Evolutionary conservation across 495 filamentous ascomycete genomes (phyloP), one percentile per base, ranked within the genome.

Genomic region (Neurospora intermedia): DNA sequence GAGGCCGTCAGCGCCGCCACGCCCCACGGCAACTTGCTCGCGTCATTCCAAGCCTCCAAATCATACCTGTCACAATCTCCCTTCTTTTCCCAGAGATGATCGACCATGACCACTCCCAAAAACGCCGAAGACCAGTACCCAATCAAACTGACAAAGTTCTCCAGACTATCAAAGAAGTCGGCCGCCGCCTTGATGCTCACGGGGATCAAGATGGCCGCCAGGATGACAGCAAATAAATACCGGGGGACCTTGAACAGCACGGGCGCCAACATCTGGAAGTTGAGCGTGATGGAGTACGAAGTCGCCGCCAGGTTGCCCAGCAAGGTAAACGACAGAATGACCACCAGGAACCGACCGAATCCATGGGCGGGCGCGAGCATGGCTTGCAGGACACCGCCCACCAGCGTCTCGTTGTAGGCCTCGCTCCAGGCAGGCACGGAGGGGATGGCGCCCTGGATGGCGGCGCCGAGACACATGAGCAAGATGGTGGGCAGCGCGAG

Each of bases 101-200:
- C 87, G 3, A 81, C 81, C 4, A 86, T 40, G 6, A 87, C 78
- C 18, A 88, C 81, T 0, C 81, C 84, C 43, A 87, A 78, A 70
- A 87, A 89, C 0, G 86, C 85, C 3, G 86, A 85, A 45, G 81
- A 82, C 87, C 87, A 89, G 73, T 88, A 89, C 10, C 83, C 86
- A 40, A 89, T 88, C 43, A 88, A 76, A 5, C 84, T 80, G 18
- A 88, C 75, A 72, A 88, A 87, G 73, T 88, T 87, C 77, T 87
- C 84, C 4, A 89, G 77, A 41, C 78, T 86, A 48, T 76, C 73
- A 75, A 87, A 86, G 75, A 89, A 89, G 3, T 84, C 80, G 11
- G 72, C 82, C 0, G 86, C 85, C 0, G 86, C 87, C 7, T 76
- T 80, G 74, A 89, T 83, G 41, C 81, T 83, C 40, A 89, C 83